Evolutionary conservation across 2,329 filamentous ascomycete species (phyloP), one percentile per base, ranked within the genome.

Genomic region (Alternaria sp.): DNA sequence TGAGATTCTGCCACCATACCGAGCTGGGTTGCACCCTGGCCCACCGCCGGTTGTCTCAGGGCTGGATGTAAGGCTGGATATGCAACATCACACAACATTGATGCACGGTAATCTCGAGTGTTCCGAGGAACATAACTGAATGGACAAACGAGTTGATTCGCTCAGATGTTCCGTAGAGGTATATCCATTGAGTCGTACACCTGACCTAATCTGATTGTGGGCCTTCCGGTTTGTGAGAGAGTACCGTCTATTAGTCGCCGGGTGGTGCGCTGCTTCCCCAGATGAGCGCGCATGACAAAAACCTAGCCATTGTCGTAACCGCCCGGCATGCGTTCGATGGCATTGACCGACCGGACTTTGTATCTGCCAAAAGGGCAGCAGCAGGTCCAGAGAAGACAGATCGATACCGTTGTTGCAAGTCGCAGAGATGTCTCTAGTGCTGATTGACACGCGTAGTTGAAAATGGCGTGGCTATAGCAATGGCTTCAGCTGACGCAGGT

Each of bases 71-170:
- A 41, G 52, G 58, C 48, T 59, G 30, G 34, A 28, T 11, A 44
- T 51, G 58, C 30, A 56, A 59, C 55, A 60, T 66, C 49, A 43
- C 36, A 62, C 63, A 43, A 34, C 51, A 57, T 20, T 43, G 18
- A 36, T 57, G 20, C 28, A 55, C n/a, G 46, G 46, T 36, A 14
- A 48, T n/a, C 32, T 54, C 56, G 20, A 59, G 22, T 30, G n/a
- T 27, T 28, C 16, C 10, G 22, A 38, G 22, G 14, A 41, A 27
- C 40, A 22, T 10, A 28, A 52, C 14, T 5, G 16, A 28, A 38
- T 40, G 16, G n/a, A 38, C 20, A 49, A 28, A 38, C 18, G 14
- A 18, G n/a, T 54, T 43, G 20, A 32, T 41, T 54, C n/a, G 40
- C 27, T 27, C 22, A 27, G 5, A 43, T 40, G 25, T 43, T 22